Evolutionary conservation across 345 rosid species (phyloP), one percentile per base, ranked within the genome.

Genomic region (Salix dunnii): DNA sequence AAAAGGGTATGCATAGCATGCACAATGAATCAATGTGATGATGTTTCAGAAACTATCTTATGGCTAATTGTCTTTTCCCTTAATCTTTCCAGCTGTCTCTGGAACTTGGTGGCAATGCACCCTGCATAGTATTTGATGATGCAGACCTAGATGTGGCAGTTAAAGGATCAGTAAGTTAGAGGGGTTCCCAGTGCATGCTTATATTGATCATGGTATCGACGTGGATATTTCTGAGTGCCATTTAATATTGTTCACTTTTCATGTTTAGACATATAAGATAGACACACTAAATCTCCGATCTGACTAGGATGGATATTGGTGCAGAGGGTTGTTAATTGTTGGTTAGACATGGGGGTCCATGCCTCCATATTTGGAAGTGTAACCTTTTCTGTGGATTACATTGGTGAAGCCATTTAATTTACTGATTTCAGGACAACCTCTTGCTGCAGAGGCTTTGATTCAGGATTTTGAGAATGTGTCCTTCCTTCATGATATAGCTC

Each of bases 41-140:
- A 38, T 64, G 60, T 40, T 35, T 74, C 70, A 11, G 75, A 74
- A 69, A 65, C 69, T 7, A 12, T 30, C 35, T 23, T 17, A 69
- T 7, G 73, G 79, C 67, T 82, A 76, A 77, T 72, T 78, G 68
- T 40, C 62, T 77, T 66, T 30, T 6, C 40, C 55, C 68, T 73
- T 80, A 40, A 30, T 71, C 70, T 67, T 66, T 77, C 28, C 81
- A 92, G 99, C 73, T 93, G 66, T 93, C 99, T 80, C 84, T 96
- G 79, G 99, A 96, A 85, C 98, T 96, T 67, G 99, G 97, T 21
- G 99, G 99, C 71, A 93, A 93, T 81, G 99, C 99, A 73, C 99
- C 97, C 67, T 96, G 97, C 88, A 96, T 96, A 77, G 84, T 96
- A 76, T 96, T 96, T 87, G 94, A 96, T 83, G 97, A 92, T 78